Base-by-base conservation (phyloP, 1,284 basidiomycete genomes). In the Trametes versicolor region DNA sequence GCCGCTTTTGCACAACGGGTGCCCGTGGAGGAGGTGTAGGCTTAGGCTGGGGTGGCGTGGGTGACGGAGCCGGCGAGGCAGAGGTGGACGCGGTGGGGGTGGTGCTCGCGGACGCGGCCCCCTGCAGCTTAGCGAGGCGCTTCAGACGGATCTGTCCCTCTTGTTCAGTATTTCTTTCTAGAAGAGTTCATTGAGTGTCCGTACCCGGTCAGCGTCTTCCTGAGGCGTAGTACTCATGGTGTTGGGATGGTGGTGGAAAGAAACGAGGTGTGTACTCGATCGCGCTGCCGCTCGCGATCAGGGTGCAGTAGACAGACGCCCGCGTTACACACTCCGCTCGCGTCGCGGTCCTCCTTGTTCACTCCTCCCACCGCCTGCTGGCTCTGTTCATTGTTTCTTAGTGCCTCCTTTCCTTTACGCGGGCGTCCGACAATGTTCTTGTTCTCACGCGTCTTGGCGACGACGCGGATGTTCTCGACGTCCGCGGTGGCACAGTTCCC, bases 111-210 rank as follows among this genome's bases (percentile, higher is more conserved):
- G 78, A 71, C 37, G 79, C 69, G 51, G 76, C 78, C 49, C 72
- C 71, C 73, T 92, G 90, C 29, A 96, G 82, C 74, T 91, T 92
- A 50, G 92, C 94, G 47, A 97, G 83, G 64, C 95, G 88, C 79
- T 96, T 96, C 76, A 94, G 79, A 70, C 95, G 93, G 74, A 97
- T 95, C 95, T 97, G 75, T 34, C 57, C 12, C 9, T 5, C 21
- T 17, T 21, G 17, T 12, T 67, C 39, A 67, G 55, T 37, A 23
- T 1, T 19, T 4, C 34, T 7, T 15, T 50, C 56, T 19, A 29
- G 6, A 36, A 19, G 25, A 15, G 6, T 52, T 57, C 25, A 43
- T 13, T 41, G 64, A 77, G 79, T 64, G 8, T 23, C 2, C 67
- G 10, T 83, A 94, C 92, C 57, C 89, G 85, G 73, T 94, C 92